Base-by-base conservation (phyloP, 352 stramenopile species). In the Phytophthora sansomeana region DNA sequence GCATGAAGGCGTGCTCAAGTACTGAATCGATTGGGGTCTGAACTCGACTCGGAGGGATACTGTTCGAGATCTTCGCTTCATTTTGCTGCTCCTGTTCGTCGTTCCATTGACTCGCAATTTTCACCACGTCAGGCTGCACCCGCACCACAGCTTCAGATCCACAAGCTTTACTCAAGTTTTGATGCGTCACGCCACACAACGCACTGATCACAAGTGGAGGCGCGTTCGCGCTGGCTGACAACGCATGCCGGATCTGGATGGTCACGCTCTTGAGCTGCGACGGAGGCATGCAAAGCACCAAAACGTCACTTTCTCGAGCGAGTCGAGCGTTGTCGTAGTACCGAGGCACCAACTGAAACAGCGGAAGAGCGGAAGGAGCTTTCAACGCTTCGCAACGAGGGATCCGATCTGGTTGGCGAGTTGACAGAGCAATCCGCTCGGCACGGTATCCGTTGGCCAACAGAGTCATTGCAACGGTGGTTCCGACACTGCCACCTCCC, bases 251-350 rank as follows among this genome's bases (percentile, higher is more conserved):
- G 72, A 90, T 79, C 59, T 93, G 85, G 46, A 91, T 88, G 21
- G 67, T 60, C 24, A 93, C 80, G 51, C 70, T 85, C 50, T 89
- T 89, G 56, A 93, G 69, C 63, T 93, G 85, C 26, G 82, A 77
- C 29, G 85, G 79, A 33, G 81, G 75, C 65, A 90, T 85, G 56
- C 82, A 91, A 9, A 93, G 56, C 35, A 91, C 58, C 24, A 93
- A 56, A 0, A 93, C 48, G 58, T 91, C 77, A 47, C 67, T 81
- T 54, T 91, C 81, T 19, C 68, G 57, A 10, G 74, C 77, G 17
- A 86, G 19, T 7, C 83, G 77, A 13, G 75, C 71, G 21, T 91
- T 92, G 67, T 92, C 81, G 52, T 85, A 81, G 68, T 80, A 81
- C 16, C 78, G 77, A 41, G 58, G 5, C 10, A 89, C 58, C 16